These are phyloP conservation scores for Aristolochia fimbriata DNA, from an alignment of 164 flowering plant genomes.

Conservation along the genomic window DNA sequence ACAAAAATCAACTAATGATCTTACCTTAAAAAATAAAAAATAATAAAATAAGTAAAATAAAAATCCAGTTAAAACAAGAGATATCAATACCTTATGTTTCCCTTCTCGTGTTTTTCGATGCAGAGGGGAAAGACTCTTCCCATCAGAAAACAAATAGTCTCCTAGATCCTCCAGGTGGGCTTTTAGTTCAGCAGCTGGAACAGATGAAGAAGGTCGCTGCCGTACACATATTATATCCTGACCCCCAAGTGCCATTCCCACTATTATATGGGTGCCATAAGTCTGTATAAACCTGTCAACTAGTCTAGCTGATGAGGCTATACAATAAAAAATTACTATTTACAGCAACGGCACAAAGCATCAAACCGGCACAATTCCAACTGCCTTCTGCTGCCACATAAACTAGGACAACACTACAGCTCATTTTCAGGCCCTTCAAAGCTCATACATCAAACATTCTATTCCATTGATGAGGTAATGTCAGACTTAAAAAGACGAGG, in stretches of 20 bases:
- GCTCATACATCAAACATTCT: too few species aligned
- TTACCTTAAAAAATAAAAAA: too few species aligned
- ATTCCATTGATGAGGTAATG: too few species aligned
- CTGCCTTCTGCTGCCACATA: too few species aligned
- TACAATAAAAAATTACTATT: too few species aligned
- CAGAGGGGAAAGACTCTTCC: constrained; percentile 37
- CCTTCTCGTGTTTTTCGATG: constrained; percentile 43
- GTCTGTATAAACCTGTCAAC: constrained; percentile 60
- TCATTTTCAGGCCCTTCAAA: too few species aligned
- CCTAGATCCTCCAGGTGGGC: constrained; percentile 76
- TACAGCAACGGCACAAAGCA: too few species aligned
- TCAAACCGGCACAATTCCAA: too few species aligned
- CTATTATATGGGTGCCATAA: constrained; percentile 84
- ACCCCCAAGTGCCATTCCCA: constrained; percentile 85
- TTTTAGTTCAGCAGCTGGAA: constrained; percentile 66
- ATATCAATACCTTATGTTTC: constrained; percentile 35
- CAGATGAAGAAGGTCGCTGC: constrained; percentile 56
- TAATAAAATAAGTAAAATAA: too few species aligned
- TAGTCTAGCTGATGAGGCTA: not conserved
- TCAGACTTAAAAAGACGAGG: too few species aligned
- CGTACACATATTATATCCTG: constrained; percentile 72
- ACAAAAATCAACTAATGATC: constrained; percentile 2
- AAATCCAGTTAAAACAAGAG: not conserved
- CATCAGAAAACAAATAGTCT: constrained; percentile 67
- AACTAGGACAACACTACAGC: too few species aligned